Percentiles rank a stretch among this genome's conserved stretches.
phyloP scores from a whole-genome alignment of 2,329 filamentous ascomycete species.

The Pestalotiopsis sp. region DNA sequence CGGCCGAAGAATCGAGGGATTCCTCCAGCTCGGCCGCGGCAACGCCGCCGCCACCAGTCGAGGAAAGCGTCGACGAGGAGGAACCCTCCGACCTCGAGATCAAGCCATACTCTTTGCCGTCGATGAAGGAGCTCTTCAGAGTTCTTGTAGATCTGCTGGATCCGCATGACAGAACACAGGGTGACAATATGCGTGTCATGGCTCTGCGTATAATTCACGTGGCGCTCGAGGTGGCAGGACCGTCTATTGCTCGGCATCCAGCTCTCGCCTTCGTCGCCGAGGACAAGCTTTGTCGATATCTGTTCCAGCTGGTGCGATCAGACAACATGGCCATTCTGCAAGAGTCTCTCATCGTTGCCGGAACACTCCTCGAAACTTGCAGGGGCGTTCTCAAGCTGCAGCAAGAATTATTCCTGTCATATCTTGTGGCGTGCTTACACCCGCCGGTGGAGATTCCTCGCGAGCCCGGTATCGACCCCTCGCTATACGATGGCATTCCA shows the following conservation, averaged over 20 bases:
- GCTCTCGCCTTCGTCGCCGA: conserved; percentile 85
- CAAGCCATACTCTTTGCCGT: conserved; percentile 89
- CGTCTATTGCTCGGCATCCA: conserved; percentile 91
- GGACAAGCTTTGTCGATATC: conserved; percentile 88
- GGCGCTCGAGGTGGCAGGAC: conserved; percentile 91
- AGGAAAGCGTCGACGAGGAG: conserved; percentile 29
- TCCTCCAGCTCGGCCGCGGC: conserved; percentile 47
- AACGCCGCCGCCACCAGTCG: conserved; percentile 19
- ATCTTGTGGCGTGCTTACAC: conserved; percentile 91
- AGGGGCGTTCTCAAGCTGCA: conserved; percentile 90
- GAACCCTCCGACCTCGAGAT: conserved; percentile 51
- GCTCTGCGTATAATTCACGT: conserved; percentile 96
- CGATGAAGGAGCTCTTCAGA: conserved; percentile 90
- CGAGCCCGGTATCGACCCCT: conserved; percentile 87
- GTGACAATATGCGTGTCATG: conserved; percentile 96
- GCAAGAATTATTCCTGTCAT: conserved; percentile 94
- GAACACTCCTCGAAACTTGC: conserved; percentile 88
- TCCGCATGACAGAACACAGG: conserved; percentile 89
- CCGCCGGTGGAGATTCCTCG: conserved; percentile 92
- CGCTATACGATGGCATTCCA: conserved; percentile 89
- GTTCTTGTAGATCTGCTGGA: conserved; percentile 93
- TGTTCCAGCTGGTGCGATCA: conserved; percentile 94
- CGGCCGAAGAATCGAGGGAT: conserved; percentile 33
- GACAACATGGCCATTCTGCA: conserved; percentile 96
- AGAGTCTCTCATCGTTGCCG: conserved; percentile 88